Conservation (phyloP, 1,284 basidiomycete species). For the Cutaneotrichosporon daszewskae region DNA sequence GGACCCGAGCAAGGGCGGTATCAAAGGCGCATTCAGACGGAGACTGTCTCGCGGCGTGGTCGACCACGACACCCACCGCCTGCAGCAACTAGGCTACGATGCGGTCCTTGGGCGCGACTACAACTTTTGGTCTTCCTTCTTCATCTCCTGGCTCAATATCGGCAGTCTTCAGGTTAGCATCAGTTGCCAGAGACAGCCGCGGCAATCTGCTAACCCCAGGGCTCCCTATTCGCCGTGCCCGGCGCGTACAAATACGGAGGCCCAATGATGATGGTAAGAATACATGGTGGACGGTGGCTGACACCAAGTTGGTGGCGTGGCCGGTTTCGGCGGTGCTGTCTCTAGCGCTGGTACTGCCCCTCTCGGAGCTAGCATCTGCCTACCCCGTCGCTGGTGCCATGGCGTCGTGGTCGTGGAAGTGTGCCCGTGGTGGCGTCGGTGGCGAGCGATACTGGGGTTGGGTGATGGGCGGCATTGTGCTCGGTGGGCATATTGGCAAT, state of each 20-base stretch:
- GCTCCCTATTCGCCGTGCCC: constrained; percentile 41
- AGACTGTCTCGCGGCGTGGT: constrained; percentile 15
- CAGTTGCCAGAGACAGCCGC: neutral
- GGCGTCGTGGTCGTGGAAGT: constrained; percentile 47
- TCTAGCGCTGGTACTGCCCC: constrained; percentile 34
- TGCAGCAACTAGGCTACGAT: constrained; percentile 45
- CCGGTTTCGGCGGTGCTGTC: constrained; percentile 37
- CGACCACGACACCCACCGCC: constrained; percentile 36
- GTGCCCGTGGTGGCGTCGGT: constrained; percentile 39
- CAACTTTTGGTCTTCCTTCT: constrained; percentile 45
- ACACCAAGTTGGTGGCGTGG: constrained; percentile 42
- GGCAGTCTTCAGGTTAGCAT: constrained; percentile 36
- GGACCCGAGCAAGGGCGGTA: neutral
- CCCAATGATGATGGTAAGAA: constrained; percentile 39
- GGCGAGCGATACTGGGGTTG: constrained; percentile 46
- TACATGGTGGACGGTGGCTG: neutral
- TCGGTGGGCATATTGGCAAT: constrained; percentile 44
- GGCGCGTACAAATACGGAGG: constrained; percentile 44
- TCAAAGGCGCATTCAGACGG: neutral
- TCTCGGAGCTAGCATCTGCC: constrained; percentile 44
- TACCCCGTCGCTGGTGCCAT: constrained; percentile 47
- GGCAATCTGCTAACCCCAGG: constrained; percentile 19
- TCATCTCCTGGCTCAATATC: constrained; percentile 41
- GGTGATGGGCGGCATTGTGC: constrained; percentile 41
- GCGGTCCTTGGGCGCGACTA: constrained; percentile 44